These are phyloP conservation scores for Beauveria caledonica DNA, from an alignment of 2,329 filamentous ascomycete genomes.

Conservation along the genomic window DNA sequence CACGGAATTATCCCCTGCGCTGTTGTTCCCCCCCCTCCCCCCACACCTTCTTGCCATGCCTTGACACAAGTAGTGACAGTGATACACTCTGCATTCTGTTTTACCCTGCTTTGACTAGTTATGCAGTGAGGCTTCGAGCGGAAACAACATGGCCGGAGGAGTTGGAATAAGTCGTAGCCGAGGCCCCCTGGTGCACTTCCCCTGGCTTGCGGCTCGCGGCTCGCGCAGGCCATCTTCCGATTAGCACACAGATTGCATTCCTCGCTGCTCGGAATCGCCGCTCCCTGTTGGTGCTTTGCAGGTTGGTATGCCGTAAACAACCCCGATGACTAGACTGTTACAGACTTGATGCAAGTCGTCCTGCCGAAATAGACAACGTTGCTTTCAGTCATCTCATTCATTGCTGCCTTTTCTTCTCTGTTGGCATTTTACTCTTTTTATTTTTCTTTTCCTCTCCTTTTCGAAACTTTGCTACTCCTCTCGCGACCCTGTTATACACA, in stretches of 20 bases:
- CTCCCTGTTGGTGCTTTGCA: neutral
- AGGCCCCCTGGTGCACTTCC: neutral
- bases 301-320: neutral
- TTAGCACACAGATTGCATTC: neutral
- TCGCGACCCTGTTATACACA: neutral
- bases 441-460: conserved; percentile 5
- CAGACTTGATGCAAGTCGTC: conserved; percentile 10
- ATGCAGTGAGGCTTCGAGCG: neutral
- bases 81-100: too few relatives aligned
- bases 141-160: neutral
- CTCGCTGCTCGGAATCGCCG: neutral
- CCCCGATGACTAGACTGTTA: conserved; percentile 3
- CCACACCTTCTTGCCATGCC: neutral
- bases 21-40: neutral
- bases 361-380: conserved; percentile 5
- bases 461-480: conserved; percentile 4
- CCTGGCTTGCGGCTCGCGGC: neutral
- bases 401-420: conserved; percentile 14
- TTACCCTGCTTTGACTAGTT: neutral
- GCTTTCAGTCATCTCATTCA: conserved; percentile 13
- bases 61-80: too few relatives aligned
- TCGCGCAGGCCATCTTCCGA: neutral
- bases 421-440: conserved; percentile 14
- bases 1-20: neutral
- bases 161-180: neutral